Percentiles rank a stretch among this genome's conserved stretches.
Conservation (phyloP, 768 basidiomycete species). For the Filobasidium wieringae region DNA sequence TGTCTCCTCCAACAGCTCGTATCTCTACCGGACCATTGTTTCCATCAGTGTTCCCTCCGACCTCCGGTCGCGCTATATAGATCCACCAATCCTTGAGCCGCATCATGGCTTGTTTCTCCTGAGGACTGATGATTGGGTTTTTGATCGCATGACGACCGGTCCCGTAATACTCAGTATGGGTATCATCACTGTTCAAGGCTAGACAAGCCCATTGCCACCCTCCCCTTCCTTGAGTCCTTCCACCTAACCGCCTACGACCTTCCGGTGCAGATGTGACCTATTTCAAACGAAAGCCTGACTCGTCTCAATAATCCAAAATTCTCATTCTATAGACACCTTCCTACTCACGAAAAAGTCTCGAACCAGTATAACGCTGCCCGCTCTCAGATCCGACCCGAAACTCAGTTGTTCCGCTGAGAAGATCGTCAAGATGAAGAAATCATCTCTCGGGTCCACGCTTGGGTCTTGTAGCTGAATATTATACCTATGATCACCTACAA, state of each 20-base stretch:
- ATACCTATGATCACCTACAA: not conserved
- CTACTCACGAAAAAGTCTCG: not conserved
- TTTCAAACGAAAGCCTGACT: too few relatives aligned
- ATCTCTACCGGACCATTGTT: too few relatives aligned
- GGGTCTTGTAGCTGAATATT: not conserved
- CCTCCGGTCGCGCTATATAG: not conserved
- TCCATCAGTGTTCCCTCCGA: too few relatives aligned
- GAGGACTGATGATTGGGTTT: not conserved
- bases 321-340: too few relatives aligned
- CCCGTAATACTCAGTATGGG: not conserved
- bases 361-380: not conserved
- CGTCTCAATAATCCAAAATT: too few relatives aligned
- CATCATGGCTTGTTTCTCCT: not conserved
- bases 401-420: not conserved
- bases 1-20: too few relatives aligned
- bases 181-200: not conserved
- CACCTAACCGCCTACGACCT: not conserved
- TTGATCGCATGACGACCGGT: not conserved
- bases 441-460: not conserved
- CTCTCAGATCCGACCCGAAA: too few relatives aligned
- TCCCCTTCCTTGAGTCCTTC: not conserved
- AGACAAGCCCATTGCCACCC: not conserved
- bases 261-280: not conserved
- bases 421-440: not conserved
- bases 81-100: not conserved